phyloP scores from a whole-genome alignment of 768 basidiomycete species.

The Gymnopilus junonius region DNA sequence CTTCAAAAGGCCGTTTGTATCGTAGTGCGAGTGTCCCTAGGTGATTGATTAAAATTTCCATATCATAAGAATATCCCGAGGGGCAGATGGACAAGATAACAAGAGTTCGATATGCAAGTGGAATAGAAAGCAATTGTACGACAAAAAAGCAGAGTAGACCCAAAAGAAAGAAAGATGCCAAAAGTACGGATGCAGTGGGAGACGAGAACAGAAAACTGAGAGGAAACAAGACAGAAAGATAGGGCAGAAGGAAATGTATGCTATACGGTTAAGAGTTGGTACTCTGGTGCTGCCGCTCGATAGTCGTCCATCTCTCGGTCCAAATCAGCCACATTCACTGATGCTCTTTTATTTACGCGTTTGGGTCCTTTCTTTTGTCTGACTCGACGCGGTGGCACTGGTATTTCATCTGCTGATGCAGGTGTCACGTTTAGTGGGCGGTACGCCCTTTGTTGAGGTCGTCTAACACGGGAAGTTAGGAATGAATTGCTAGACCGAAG shows the following conservation, averaged over 20 bases:
- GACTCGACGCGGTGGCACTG: conserved; percentile 40
- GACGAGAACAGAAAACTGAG: not conserved
- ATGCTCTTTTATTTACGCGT: conserved; percentile 61
- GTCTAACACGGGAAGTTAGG: not conserved
- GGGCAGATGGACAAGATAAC: conserved; percentile 25
- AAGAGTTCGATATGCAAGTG: not conserved
- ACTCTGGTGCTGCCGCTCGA: conserved; percentile 45
- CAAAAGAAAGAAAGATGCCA: conserved; percentile 3
- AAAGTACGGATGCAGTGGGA: not conserved
- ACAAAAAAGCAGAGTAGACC: conserved; percentile 3
- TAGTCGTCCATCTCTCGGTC: conserved; percentile 87
- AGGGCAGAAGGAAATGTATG: not conserved
- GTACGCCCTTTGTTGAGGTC: not conserved
- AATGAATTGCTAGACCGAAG: not conserved
- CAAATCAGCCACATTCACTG: conserved; percentile 56
- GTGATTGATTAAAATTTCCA: too few species aligned
- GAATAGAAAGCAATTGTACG: conserved; percentile 4
- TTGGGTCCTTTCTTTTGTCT: conserved; percentile 76
- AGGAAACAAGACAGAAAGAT: not conserved
- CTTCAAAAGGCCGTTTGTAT: too few species aligned
- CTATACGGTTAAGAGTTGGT: not conserved
- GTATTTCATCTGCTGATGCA: conserved; percentile 16
- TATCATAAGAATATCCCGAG: too few species aligned
- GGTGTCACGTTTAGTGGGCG: not conserved
- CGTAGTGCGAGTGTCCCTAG: too few species aligned